These are phyloP conservation scores for Daldinia bambusicola DNA, from an alignment of 495 filamentous ascomycete species.

Conservation along the genomic window DNA sequence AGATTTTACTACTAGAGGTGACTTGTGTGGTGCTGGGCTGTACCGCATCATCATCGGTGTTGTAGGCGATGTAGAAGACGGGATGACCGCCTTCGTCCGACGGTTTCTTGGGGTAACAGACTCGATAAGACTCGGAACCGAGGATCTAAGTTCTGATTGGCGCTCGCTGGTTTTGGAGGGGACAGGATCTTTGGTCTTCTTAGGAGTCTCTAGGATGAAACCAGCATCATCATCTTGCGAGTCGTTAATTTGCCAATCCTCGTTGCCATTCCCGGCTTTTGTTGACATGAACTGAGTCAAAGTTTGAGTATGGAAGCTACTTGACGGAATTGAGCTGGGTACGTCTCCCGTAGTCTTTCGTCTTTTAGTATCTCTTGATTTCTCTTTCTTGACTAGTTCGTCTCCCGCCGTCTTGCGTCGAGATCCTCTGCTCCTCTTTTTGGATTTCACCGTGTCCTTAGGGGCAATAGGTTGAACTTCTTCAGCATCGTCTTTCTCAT, in stretches of 20 bases:
- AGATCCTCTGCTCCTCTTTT: conserved; percentile 33
- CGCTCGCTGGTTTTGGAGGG: conserved; percentile 17
- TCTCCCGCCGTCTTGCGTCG: conserved; percentile 45
- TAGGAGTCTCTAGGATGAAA: conserved; percentile 42
- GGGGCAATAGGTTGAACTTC: conserved; percentile 14
- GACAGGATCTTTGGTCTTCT: conserved; percentile 14
- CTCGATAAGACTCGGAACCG: conserved; percentile 31
- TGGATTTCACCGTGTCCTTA: conserved; percentile 27
- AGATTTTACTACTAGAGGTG: conserved; percentile 54
- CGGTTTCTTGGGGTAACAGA: conserved; percentile 51
- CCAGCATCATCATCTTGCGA: conserved; percentile 48
- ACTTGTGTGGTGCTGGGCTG: conserved; percentile 41
- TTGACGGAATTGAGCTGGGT: conserved; percentile 43
- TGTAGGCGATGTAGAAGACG: conserved; percentile 52
- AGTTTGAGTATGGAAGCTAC: conserved; percentile 57
- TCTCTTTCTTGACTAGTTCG: conserved; percentile 31
- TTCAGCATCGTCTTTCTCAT: conserved; percentile 24
- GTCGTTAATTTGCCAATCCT: conserved; percentile 47
- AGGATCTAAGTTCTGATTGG: conserved; percentile 22
- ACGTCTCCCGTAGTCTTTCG: conserved; percentile 59
- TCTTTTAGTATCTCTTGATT: conserved; percentile 38
- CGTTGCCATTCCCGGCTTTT: conserved; percentile 40
- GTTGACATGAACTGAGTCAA: conserved; percentile 55
- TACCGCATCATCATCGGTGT: conserved; percentile 52
- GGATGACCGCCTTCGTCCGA: conserved; percentile 52